Conservation (phyloP, 2,329 filamentous ascomycete genomes). For the Xylariomycetidae sp. region DNA sequence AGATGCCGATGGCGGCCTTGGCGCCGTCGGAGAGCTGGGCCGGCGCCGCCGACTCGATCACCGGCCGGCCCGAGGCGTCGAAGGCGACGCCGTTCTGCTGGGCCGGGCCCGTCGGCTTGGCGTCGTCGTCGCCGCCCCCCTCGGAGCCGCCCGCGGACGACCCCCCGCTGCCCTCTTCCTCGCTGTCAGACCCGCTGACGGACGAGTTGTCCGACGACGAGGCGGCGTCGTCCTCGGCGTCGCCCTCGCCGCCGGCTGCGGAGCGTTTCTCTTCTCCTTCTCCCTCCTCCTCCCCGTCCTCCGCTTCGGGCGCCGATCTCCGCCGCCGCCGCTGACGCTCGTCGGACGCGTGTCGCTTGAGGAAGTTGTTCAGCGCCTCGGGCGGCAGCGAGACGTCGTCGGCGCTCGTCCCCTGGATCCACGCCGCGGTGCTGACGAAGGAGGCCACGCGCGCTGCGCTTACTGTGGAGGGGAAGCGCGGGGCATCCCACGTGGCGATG, state of each 20-base stretch:
- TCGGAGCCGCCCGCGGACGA: too few species aligned
- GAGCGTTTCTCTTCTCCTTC: conserved; percentile 5
- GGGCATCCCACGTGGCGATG: conserved; percentile 12
- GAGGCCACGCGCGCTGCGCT: conserved; percentile 20
- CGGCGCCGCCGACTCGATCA: conserved; percentile 7
- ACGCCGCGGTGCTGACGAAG: conserved; percentile 20
- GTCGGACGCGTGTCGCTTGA: conserved; percentile 9
- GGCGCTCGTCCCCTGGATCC: conserved; percentile 17
- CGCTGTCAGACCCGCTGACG: conserved; percentile 1
- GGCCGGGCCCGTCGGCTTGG: too few species aligned
- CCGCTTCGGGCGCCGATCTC: conserved; percentile 1
- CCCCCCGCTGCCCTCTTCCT: neutral
- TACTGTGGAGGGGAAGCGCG: conserved; percentile 17
- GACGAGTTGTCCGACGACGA: neutral
- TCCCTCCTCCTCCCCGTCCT: conserved; percentile 3
- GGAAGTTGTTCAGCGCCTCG: conserved; percentile 19
- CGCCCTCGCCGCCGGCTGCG: neutral
- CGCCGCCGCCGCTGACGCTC: conserved; percentile 3
- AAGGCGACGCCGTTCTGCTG: conserved; percentile 5
- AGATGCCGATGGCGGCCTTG: conserved; percentile 16
- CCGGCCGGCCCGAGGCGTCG: conserved; percentile 6
- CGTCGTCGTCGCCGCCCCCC: too few species aligned
- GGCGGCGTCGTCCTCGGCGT: neutral
- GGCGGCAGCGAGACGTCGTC: conserved; percentile 14
- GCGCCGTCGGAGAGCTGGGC: conserved; percentile 12